phyloP scores from a whole-genome alignment of 768 basidiomycete genomes.

The Pisolithus marmoratus region DNA sequence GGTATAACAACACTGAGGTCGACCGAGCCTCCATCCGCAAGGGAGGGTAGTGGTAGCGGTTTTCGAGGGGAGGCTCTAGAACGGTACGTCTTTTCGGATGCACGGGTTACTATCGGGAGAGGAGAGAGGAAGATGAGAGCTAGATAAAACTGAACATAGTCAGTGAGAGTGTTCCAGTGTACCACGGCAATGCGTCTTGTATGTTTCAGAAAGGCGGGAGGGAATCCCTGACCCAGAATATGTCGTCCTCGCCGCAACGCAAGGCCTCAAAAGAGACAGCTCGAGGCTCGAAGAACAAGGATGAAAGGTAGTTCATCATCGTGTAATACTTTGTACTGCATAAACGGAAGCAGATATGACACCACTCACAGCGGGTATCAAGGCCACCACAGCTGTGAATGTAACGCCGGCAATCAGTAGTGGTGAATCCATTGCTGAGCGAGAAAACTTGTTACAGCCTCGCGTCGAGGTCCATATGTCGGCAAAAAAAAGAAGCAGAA shows the following conservation, averaged over 20 bases:
- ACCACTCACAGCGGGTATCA: constrained; percentile 25
- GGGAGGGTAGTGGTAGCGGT: constrained; percentile 49
- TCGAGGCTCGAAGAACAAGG: constrained; percentile 90
- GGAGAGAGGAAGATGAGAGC: constrained; percentile 75
- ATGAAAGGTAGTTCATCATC: constrained; percentile 71
- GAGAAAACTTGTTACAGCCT: neutral
- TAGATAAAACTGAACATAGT: constrained; percentile 52
- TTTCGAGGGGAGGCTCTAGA: constrained; percentile 47
- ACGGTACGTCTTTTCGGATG: constrained; percentile 68
- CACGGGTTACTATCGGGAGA: constrained; percentile 49
- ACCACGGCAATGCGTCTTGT: constrained; percentile 3
- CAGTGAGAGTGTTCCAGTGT: constrained; percentile 1
- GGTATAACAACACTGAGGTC: constrained; percentile 83
- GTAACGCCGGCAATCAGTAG: constrained; percentile 12
- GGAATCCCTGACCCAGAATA: constrained; percentile 40
- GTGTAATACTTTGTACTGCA: neutral
- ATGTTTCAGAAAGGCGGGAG: constrained; percentile 35
- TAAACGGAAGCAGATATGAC: neutral
- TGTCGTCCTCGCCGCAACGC: constrained; percentile 68
- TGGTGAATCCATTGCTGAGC: constrained; percentile 21
- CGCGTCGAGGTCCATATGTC: neutral
- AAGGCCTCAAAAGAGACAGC: constrained; percentile 35
- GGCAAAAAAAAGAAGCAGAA: neutral
- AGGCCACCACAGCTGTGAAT: constrained; percentile 16
- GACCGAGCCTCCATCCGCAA: constrained; percentile 52